Evolutionary conservation across 2,329 filamentous ascomycete species (phyloP).

Genomic region (Apiospora aurea): DNA sequence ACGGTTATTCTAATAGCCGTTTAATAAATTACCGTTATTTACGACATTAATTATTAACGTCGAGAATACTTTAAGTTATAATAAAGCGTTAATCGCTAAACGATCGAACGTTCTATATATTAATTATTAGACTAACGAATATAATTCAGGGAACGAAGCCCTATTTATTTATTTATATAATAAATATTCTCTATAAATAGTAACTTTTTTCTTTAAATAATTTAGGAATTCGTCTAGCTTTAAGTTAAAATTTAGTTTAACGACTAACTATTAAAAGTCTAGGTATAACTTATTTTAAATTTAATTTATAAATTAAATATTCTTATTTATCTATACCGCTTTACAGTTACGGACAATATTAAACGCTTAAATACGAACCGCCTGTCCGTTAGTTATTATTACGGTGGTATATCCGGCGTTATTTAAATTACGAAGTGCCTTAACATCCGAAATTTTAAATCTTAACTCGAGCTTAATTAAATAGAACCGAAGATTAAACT

Average conservation of each 20-base stretch:
- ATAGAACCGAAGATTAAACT: not conserved
- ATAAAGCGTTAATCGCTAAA: not conserved
- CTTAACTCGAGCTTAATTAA: not conserved
- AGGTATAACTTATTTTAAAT: not conserved
- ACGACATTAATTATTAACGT: no score
- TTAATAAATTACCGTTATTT: no score
- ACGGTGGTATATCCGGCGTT: not conserved
- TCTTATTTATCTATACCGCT: no score
- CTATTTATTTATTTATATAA: not conserved
- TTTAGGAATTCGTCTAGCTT: no score
- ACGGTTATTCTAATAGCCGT: not conserved
- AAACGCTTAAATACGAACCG: not conserved
- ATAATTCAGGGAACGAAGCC: not conserved
- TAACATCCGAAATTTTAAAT: not conserved
- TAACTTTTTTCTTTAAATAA: not conserved
- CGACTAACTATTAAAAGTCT: not conserved
- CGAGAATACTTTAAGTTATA: not conserved
- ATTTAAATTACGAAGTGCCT: not conserved
- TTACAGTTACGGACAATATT: not conserved
- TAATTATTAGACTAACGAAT: not conserved
- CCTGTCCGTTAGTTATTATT: not conserved
- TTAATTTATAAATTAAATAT: no score
- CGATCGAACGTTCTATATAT: not conserved
- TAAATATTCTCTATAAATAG: not conserved
- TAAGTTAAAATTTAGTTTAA: not conserved